A percentile compares a stretch with the other conserved stretches of the same genome.
phyloP scores from a whole-genome alignment of 2,329 filamentous ascomycete genomes.

The Neurospora crassa region DNA sequence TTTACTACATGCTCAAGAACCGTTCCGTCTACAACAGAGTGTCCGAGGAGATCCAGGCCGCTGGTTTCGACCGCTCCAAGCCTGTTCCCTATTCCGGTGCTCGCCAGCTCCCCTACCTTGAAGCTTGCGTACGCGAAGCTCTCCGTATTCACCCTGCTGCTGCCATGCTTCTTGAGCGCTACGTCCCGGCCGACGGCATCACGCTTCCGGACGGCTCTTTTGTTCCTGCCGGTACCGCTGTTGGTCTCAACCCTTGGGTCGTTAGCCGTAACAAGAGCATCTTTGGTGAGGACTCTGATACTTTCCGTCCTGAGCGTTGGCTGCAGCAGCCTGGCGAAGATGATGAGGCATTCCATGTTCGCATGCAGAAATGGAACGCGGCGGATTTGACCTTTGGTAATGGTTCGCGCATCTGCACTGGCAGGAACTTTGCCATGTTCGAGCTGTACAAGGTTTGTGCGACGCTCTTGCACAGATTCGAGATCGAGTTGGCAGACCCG shows the following conservation, averaged over 20 bases:
- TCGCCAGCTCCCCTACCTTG: slow-evolving; percentile 26
- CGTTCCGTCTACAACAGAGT: slow-evolving; percentile 37
- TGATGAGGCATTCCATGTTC: slow-evolving; percentile 9
- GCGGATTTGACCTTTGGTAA: slow-evolving; percentile 26
- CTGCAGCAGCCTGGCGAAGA: slow-evolving; percentile 20
- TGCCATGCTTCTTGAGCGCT: slow-evolving; percentile 16
- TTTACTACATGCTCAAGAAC: slow-evolving; percentile 52
- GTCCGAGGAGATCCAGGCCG: slow-evolving; percentile 44
- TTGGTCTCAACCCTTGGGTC: slow-evolving; percentile 29
- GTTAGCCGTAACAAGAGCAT: slow-evolving; percentile 25
- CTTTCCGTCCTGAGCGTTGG: slow-evolving; percentile 38
- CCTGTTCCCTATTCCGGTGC: slow-evolving; percentile 15
- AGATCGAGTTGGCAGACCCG: slow-evolving; percentile 13
- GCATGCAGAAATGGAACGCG: slow-evolving; percentile 26
- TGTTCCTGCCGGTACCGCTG: slow-evolving; percentile 12
- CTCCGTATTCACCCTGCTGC: slow-evolving; percentile 32
- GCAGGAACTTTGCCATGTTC: slow-evolving; percentile 23
- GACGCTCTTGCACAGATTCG: slow-evolving; percentile 33
- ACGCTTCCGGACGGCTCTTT: slow-evolving; percentile 11
- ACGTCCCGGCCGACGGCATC: slow-evolving; percentile 16
- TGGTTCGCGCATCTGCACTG: slow-evolving; percentile 26
- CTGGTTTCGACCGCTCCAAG: slow-evolving; percentile 16
- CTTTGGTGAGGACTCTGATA: slow-evolving; percentile 33
- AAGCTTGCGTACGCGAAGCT: slow-evolving; percentile 28
- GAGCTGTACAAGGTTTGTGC: slow-evolving; percentile 29